Percentiles rank a stretch among this genome's conserved stretches.
Conservation (phyloP, 2,329 filamentous ascomycete species). For the Cercospora sojina region DNA sequence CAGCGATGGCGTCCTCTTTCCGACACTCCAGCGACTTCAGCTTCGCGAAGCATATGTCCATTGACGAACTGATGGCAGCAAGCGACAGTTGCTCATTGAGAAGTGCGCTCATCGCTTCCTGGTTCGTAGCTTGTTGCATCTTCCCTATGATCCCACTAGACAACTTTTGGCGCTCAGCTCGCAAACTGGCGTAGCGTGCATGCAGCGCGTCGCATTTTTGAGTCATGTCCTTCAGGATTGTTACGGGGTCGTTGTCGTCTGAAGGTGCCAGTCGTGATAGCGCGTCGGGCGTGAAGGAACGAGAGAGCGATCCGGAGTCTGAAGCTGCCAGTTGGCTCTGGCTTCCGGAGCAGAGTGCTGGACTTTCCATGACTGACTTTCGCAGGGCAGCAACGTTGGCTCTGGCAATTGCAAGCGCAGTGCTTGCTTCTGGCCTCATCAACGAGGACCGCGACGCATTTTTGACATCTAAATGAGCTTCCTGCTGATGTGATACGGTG, state of each 20-base stretch:
- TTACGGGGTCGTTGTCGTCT: slow-evolving; percentile 16
- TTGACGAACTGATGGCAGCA: slow-evolving; percentile 34
- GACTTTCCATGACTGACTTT: slow-evolving; percentile 2
- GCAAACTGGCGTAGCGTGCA: slow-evolving; percentile 32
- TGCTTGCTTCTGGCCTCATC: slow-evolving; percentile 1
- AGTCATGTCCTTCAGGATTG: slow-evolving; percentile 23
- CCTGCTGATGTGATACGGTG: not conserved
- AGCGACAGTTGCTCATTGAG: slow-evolving; percentile 36
- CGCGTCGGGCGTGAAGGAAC: slow-evolving; percentile 16
- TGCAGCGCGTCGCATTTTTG: slow-evolving; percentile 34
- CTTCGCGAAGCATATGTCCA: slow-evolving; percentile 39
- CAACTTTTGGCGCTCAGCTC: slow-evolving; percentile 34
- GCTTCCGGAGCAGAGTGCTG: not conserved
- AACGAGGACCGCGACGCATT: not conserved
- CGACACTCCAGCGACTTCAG: slow-evolving; percentile 36
- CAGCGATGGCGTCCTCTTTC: slow-evolving; percentile 33
- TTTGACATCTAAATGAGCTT: not conserved
- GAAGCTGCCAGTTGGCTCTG: slow-evolving; percentile 12
- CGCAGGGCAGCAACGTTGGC: slow-evolving; percentile 27
- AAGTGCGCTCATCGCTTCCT: slow-evolving; percentile 32
- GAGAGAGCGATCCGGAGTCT: slow-evolving; percentile 9
- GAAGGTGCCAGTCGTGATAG: slow-evolving; percentile 10
- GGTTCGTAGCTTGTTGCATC: slow-evolving; percentile 25
- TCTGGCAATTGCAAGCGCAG: slow-evolving; percentile 24
- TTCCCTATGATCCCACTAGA: slow-evolving; percentile 29